Conservation (phyloP, 208 protist genomes). For the Acanthamoeba royreba region DNA sequence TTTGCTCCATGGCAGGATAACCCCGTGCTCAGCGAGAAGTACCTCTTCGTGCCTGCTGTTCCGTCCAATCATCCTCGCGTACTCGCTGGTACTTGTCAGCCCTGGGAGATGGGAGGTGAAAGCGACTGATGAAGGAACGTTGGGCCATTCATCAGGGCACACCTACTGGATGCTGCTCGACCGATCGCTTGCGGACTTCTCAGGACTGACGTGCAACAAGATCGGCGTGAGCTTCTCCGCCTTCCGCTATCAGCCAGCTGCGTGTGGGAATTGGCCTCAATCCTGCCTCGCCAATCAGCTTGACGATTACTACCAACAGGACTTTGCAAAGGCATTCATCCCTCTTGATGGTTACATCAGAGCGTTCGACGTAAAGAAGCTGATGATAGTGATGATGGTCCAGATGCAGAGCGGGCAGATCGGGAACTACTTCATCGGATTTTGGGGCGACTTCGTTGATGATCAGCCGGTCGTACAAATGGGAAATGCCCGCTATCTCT, state of each 20-base stretch:
- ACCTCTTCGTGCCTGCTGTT: background rate
- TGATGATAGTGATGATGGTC: no score
- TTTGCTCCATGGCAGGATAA: conserved; percentile 6
- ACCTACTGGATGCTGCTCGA: conserved; percentile 31
- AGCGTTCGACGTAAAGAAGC: no score
- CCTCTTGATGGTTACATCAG: no score
- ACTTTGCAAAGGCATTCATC: background rate
- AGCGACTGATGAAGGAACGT: no score
- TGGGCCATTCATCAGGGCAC: no score
- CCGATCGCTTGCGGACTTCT: background rate
- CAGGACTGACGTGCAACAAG: conserved; percentile 10
- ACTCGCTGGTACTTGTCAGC: background rate
- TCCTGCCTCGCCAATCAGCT: background rate
- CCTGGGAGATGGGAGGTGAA: no score
- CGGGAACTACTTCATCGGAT: background rate
- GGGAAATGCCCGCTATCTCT: background rate
- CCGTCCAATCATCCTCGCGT: background rate
- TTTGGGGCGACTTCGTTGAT: background rate
- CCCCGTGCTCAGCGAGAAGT: conserved; percentile 16
- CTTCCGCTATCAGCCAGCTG: background rate
- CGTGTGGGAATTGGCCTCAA: background rate
- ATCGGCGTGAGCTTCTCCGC: conserved; percentile 13
- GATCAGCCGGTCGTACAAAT: background rate
- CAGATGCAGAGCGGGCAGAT: background rate
- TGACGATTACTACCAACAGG: background rate